Percentiles rank a stretch among this genome's conserved stretches.
These are phyloP conservation scores for Haplographium delicatum DNA, from an alignment of 495 filamentous ascomycete genomes.

Conservation along the genomic window DNA sequence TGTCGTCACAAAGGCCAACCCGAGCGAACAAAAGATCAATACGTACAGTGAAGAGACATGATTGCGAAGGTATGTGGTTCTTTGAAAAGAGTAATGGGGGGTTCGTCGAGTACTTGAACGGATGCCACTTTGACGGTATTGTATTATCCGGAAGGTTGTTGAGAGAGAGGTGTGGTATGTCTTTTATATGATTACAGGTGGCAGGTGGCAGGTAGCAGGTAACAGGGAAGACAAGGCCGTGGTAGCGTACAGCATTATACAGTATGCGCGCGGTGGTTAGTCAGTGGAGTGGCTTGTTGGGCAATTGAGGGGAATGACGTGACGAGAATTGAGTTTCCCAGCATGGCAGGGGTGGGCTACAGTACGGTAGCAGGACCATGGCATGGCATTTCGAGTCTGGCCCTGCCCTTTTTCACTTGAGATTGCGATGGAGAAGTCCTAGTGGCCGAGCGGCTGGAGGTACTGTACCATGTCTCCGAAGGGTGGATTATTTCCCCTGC, in stretches of 20 bases:
- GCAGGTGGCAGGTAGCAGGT: too few relatives aligned
- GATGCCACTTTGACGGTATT: constrained; percentile 18
- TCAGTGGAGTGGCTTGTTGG: too few relatives aligned
- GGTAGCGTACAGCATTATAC: too few relatives aligned
- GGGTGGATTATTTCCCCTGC: neutral
- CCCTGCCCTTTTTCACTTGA: neutral
- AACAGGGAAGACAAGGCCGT: too few relatives aligned
- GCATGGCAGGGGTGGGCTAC: neutral
- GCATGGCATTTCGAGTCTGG: neutral
- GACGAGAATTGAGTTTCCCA: neutral
- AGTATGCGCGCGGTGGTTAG: too few relatives aligned
- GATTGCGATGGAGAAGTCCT: too few relatives aligned
- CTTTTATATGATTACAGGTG: too few relatives aligned
- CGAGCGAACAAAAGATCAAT: neutral
- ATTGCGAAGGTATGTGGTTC: constrained; percentile 26
- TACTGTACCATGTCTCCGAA: neutral
- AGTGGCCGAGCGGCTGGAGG: neutral
- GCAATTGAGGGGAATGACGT: neutral
- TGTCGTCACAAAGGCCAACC: constrained; percentile 13
- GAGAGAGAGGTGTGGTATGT: constrained; percentile 12
- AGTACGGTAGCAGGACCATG: neutral
- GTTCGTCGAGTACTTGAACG: constrained; percentile 21
- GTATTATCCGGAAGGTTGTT: neutral
- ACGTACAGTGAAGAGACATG: constrained; percentile 58
- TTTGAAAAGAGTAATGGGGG: constrained; percentile 18